Conservation (phyloP, 2,329 filamentous ascomycete genomes). For the Colletotrichum caudatum region DNA sequence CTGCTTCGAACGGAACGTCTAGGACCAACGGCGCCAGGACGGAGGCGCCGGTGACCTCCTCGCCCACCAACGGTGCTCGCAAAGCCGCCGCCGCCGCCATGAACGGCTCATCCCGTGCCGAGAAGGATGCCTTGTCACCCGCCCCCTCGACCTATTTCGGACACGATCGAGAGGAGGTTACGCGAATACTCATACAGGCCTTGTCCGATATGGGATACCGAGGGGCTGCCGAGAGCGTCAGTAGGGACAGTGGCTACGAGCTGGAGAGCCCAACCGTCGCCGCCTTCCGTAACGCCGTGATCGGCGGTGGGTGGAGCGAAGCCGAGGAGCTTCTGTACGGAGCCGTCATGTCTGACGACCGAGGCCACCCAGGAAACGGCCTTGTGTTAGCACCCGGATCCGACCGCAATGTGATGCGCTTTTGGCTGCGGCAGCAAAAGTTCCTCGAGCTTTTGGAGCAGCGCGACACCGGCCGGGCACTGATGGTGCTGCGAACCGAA, state of each 20-base stretch:
- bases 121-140: constrained; percentile 49
- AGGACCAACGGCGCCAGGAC: constrained; percentile 68
- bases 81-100: constrained; percentile 39
- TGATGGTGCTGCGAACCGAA: constrained; percentile 88
- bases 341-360: constrained; percentile 49
- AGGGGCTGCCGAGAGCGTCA: constrained; percentile 79
- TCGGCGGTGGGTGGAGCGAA: constrained; percentile 83
- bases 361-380: constrained; percentile 61
- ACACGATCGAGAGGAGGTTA: constrained; percentile 93
- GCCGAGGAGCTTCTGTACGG: constrained; percentile 86
- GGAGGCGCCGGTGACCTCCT: constrained; percentile 51
- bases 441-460: constrained; percentile 90
- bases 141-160: constrained; percentile 72
- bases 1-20: constrained; percentile 64
- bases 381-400: constrained; percentile 81
- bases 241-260: constrained; percentile 85
- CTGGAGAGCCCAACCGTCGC: constrained; percentile 88
- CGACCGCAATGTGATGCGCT: constrained; percentile 83
- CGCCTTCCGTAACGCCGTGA: constrained; percentile 84
- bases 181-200: constrained; percentile 90
- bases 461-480: constrained; percentile 77
- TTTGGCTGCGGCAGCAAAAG: constrained; percentile 92
- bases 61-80: constrained; percentile 60
- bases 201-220: constrained; percentile 90
- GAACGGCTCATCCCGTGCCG: constrained; percentile 44